Conservation (phyloP, 371 early-diverging fungal species). For the Syncephalastrum sp. region DNA sequence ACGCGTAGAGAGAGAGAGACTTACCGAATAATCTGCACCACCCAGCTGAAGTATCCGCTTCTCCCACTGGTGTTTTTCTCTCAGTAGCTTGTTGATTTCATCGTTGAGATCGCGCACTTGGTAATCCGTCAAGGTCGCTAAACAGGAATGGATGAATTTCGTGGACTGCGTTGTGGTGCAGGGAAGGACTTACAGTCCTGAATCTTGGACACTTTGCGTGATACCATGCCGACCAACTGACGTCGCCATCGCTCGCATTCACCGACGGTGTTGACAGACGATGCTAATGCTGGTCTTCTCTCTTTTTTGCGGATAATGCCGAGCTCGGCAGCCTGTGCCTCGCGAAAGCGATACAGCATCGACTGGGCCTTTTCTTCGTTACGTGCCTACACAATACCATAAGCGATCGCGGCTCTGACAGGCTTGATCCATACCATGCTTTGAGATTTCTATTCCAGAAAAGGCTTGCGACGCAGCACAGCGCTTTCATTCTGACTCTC, state of each 20-base stretch:
- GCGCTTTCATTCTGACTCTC: neutral
- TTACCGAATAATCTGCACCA: conserved; percentile 90
- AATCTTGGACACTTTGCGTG: conserved; percentile 85
- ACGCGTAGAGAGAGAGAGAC: conserved; percentile 4
- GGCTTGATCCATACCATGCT: neutral
- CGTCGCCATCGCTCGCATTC: conserved; percentile 92
- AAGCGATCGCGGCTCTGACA: neutral
- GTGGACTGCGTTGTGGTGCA: neutral
- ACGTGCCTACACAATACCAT: conserved; percentile 65
- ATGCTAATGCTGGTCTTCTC: conserved; percentile 76
- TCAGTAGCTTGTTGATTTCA: conserved; percentile 90
- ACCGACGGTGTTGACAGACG: conserved; percentile 62
- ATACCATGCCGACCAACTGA: conserved; percentile 84
- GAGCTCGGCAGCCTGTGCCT: conserved; percentile 86
- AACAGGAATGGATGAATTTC: neutral
- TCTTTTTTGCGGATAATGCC: conserved; percentile 67
- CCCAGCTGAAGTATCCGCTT: conserved; percentile 87
- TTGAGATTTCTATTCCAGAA: no score
- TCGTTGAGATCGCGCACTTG: conserved; percentile 96
- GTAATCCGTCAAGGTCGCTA: conserved; percentile 81
- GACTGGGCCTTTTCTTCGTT: conserved; percentile 98
- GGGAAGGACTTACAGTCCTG: conserved; percentile 71
- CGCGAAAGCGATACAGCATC: conserved; percentile 96
- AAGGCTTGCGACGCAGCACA: conserved; percentile 2
- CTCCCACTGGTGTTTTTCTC: conserved; percentile 94